Evolutionary conservation across 163 green algal genomes (phyloP), one percentile per base, ranked within the genome.

Genomic region (Scenedesmus sp.): DNA sequence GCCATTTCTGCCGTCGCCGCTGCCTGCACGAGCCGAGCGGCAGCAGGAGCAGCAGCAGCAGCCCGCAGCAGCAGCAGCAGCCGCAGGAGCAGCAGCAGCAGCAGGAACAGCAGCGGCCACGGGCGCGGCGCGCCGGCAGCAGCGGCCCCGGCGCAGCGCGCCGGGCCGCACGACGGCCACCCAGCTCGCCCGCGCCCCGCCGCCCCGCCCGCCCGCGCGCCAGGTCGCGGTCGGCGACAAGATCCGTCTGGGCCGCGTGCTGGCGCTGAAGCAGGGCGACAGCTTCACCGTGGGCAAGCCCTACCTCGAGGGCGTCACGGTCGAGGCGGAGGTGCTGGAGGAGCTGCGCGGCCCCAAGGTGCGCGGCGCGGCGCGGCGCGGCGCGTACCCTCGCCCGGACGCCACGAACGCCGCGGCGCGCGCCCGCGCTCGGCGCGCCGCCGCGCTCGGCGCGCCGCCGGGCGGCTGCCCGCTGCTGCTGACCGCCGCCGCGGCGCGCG

Each of bases 321-420:
- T 98, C 24, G 89, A 98, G 85, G 95, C 94, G 15, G 89, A 96
- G 81, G 82, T 99, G 29, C 64, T 99, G 63, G 93, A 98, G 81
- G 91, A 98, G 77, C 75, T 95, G 42, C 92, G 95, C 63, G 95
- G 90, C 1, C 88, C 92, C 60, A 99, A 99, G 87, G 75, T 83
- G 63, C n/a, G 74, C 3, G 14, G 26, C 28, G 11, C 28, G 64
- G 2, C 18, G 53, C 5, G 39, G 39, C 39, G 39, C 39, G 39
- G 39, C 39, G 57, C 24, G 29, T 60, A 20, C 18, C n/a, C n/a
- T n/a, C n/a, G n/a, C n/a, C n/a, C n/a, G n/a, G n/a, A n/a, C n/a
- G n/a, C n/a, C n/a, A n/a, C n/a, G n/a, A n/a, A n/a, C n/a, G n/a
- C n/a, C n/a, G n/a, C n/a, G n/a, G n/a, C n/a, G n/a, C n/a, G n/a